phyloP scores from a whole-genome alignment of 768 basidiomycete species.

The Xerocomellus intermedius region DNA sequence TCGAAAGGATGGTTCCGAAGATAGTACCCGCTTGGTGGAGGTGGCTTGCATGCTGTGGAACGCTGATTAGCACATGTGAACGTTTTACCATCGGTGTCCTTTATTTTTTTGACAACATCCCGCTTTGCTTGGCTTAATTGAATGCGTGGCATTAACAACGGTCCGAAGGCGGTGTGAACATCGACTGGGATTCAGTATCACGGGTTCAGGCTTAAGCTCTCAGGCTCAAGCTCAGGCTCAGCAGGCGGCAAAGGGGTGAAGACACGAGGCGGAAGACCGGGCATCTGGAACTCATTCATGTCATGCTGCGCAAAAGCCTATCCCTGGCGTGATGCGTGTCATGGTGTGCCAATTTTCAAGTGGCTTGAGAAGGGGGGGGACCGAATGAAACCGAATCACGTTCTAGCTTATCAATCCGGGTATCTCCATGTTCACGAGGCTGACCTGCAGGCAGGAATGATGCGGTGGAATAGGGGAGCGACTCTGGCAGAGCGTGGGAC shows the following conservation, averaged over 20 bases:
- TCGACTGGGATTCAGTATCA: slow-evolving; percentile 10
- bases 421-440: slow-evolving; percentile 21
- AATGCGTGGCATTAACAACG: slow-evolving; percentile 11
- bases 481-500: slow-evolving; percentile 6
- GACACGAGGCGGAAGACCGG: slow-evolving; percentile 1
- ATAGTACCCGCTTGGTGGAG: neutral
- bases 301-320: neutral
- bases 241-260: neutral
- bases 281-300: neutral
- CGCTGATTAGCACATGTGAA: neutral
- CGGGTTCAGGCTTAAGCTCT: neutral
- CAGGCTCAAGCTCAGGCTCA: neutral
- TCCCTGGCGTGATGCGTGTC: neutral
- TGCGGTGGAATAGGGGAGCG: slow-evolving; percentile 13
- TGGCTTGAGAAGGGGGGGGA: neutral
- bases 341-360: neutral
- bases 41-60: slow-evolving; percentile 7
- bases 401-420: slow-evolving; percentile 21
- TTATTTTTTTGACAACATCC: slow-evolving; percentile 3
- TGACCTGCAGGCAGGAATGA: slow-evolving; percentile 6
- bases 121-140: neutral
- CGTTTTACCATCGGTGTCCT: neutral
- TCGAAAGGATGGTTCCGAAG: neutral
- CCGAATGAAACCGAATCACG: slow-evolving; percentile 5
- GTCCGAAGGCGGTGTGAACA: slow-evolving; percentile 19